These are phyloP conservation scores for Rhododendron kiyosumense DNA, from an alignment of 148 eudicot species.

Conservation along the genomic window DNA sequence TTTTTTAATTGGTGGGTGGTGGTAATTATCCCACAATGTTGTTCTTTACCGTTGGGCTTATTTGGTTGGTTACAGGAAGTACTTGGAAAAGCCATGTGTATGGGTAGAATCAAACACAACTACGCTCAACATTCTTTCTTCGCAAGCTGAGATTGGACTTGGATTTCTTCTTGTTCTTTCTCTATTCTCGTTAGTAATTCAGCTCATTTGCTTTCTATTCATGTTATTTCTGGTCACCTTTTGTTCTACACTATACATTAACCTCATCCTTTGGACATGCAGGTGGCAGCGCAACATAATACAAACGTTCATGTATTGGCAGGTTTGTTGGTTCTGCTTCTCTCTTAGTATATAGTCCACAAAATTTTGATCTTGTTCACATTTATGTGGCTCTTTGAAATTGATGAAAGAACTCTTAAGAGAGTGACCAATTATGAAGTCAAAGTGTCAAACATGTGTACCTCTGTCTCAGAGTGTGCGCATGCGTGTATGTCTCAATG, in stretches of 20 bases:
- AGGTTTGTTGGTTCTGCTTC: slow-evolving; percentile 39
- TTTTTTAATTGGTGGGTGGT: not conserved
- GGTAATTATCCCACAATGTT: not conserved
- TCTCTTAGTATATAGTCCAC: not conserved
- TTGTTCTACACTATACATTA: not conserved
- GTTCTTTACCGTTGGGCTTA: not conserved
- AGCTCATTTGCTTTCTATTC: not conserved
- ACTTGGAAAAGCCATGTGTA: slow-evolving; percentile 82
- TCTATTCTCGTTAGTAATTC: slow-evolving; percentile 68
- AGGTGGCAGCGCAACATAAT: slow-evolving; percentile 97
- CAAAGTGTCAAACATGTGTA: not conserved
- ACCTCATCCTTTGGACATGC: slow-evolving; percentile 17
- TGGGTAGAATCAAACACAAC: slow-evolving; percentile 94
- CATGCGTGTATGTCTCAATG: not conserved
- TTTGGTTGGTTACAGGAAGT: slow-evolving; percentile 53
- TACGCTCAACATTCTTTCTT: slow-evolving; percentile 87
- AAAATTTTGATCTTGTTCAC: not conserved
- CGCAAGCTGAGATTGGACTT: slow-evolving; percentile 89
- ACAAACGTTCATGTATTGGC: slow-evolving; percentile 95
- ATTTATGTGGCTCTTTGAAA: not conserved
- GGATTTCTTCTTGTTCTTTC: slow-evolving; percentile 87
- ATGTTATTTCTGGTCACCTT: not conserved
- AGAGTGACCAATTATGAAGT: not conserved
- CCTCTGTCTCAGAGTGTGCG: not conserved
- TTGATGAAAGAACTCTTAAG: not conserved